Evolutionary conservation across 73 alveolate species (phyloP), one percentile per base, ranked within the genome.

Genomic region (Symbiodinium natans): DNA sequence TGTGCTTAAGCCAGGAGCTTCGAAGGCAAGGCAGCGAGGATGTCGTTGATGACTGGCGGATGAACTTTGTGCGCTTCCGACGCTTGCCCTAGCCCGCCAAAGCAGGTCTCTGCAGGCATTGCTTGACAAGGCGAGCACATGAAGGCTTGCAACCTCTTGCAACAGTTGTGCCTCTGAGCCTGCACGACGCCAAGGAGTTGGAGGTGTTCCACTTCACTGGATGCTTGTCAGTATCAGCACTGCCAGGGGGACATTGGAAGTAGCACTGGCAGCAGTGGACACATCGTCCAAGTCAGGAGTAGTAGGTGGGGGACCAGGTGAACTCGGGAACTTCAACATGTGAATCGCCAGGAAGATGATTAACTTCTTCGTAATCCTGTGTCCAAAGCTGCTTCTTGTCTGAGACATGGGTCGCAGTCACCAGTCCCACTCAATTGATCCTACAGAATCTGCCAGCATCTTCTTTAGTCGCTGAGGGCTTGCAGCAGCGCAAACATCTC

Each of bases 61-160:
- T 52, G 82, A 82, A 85, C 25, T 85, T 85, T 48, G 93, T 85
- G 27, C 36, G 82, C 46, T 85, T 85, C 82, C 80, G 93, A 43
- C n/a, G 33, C 93, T 48, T 34, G 93, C 52, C 46, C 36, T 21
- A 25, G 83, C 17, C n/a, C n/a, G n/a, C n/a, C n/a, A n/a, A n/a
- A n/a, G n/a, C n/a, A n/a, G n/a, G n/a, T n/a, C n/a, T n/a, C n/a
- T n/a, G n/a, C n/a, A n/a, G n/a, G n/a, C n/a, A n/a, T n/a, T n/a
- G n/a, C n/a, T n/a, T n/a, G n/a, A n/a, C n/a, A n/a, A n/a, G n/a
- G n/a, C n/a, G n/a, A n/a, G n/a, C n/a, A n/a, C n/a, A n/a, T n/a
- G n/a, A n/a, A n/a, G n/a, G n/a, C n/a, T n/a, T n/a, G n/a, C n/a
- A n/a, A n/a, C n/a, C n/a, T n/a, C n/a, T n/a, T n/a, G n/a, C n/a